These are phyloP conservation scores for Clitocybe nebularis DNA, from an alignment of 1,284 basidiomycete genomes.

Conservation along the genomic window DNA sequence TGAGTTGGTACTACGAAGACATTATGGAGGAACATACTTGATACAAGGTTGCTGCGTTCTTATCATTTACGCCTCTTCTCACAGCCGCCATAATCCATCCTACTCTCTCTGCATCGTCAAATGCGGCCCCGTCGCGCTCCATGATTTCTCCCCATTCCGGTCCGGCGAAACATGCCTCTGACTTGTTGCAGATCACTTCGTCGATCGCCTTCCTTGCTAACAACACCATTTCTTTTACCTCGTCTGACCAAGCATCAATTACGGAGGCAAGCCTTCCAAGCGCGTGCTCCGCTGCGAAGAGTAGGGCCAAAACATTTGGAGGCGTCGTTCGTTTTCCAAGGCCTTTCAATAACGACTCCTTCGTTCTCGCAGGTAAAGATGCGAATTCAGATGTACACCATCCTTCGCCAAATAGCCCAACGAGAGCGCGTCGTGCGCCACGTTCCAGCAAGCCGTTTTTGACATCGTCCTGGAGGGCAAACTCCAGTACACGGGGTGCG, in stretches of 20 bases:
- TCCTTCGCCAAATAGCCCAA: constrained; percentile 79
- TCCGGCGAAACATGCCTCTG: constrained; percentile 62
- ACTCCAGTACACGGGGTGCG: constrained; percentile 77
- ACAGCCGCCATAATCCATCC: constrained; percentile 68
- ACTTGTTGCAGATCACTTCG: constrained; percentile 54
- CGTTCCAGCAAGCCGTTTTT: constrained; percentile 68
- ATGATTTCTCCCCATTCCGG: constrained; percentile 72
- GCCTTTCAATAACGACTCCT: constrained; percentile 67
- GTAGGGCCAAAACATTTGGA: constrained; percentile 57
- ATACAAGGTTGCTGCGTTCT: constrained; percentile 65
- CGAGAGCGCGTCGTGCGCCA: constrained; percentile 69
- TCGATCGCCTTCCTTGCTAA: constrained; percentile 57
- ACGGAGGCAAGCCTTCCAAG: constrained; percentile 48
- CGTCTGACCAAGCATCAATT: constrained; percentile 68
- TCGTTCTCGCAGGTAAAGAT: constrained; percentile 57
- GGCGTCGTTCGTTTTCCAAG: constrained; percentile 48
- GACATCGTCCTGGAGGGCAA: constrained; percentile 72
- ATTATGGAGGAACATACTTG: constrained; percentile 44
- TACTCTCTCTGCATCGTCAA: constrained; percentile 71
- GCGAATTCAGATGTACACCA: constrained; percentile 85
- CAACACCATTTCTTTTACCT: constrained; percentile 60
- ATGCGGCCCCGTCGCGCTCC: constrained; percentile 63
- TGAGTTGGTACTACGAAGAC: neutral
- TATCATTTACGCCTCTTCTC: constrained; percentile 52
- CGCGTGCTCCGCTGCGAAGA: constrained; percentile 66